Evolutionary conservation across 108 stramenopile genomes (phyloP).

Genomic region (Epithemia pelagica): DNA sequence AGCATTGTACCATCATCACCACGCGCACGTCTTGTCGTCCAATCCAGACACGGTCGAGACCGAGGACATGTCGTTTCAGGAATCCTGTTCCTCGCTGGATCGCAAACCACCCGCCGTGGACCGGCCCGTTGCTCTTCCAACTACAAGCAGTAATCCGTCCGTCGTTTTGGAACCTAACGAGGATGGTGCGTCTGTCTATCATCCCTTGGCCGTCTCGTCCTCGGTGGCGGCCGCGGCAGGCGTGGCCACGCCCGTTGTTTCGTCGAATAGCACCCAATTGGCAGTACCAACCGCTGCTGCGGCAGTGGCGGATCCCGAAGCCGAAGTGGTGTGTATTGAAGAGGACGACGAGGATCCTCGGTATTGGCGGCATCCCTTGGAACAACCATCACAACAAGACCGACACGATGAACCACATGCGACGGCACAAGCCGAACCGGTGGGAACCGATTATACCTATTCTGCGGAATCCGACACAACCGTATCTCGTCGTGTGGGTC

Average conservation of each 20-base stretch:
- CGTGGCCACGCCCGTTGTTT: no score
- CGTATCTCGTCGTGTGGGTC: not conserved
- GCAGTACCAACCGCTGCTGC: not conserved
- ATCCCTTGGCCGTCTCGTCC: not conserved
- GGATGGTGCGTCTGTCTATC: not conserved
- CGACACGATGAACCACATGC: no score
- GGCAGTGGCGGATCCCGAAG: conserved; percentile 12
- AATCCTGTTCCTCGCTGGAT: not conserved
- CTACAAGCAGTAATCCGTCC: not conserved
- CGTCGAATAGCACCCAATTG: not conserved
- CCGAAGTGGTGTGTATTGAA: conserved; percentile 32
- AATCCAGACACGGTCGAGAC: no score
- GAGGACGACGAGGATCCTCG: no score
- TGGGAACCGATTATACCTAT: conserved; percentile 15
- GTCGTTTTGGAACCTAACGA: conserved; percentile 6
- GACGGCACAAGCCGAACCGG: conserved; percentile 27
- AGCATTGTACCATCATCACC: not conserved
- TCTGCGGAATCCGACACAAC: conserved; percentile 5
- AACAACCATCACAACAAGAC: conserved; percentile 4
- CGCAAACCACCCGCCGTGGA: conserved; percentile 12
- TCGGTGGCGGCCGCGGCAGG: no score
- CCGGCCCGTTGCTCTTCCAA: conserved; percentile 6
- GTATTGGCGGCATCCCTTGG: conserved; percentile 40
- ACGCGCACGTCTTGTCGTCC: no score
- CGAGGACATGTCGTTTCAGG: not conserved